Base-by-base conservation (phyloP, 208 protist genomes). In the Leptomonas pyrrhocoris region DNA sequence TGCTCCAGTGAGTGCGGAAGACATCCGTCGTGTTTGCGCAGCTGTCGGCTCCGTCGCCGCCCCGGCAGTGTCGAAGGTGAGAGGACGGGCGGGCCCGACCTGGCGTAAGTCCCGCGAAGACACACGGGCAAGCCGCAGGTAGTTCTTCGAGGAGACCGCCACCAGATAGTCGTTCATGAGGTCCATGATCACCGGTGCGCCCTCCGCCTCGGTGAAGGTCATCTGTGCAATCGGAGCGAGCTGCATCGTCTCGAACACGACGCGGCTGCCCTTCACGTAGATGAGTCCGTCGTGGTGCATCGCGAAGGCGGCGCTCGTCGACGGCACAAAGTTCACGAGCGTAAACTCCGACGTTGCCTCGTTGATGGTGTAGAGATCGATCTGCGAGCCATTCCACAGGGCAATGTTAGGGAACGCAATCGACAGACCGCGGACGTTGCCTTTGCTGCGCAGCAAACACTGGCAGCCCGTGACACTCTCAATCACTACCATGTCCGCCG, bases 81-180 rank as follows among this genome's bases (percentile, higher is more conserved):
- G 75, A 9, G 79, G 80, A 7, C 93, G 82, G 30, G 92, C 84
- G 2, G 90, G 84, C 23, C 93, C 91, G 16, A 93, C 54, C 31
- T 81, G 74, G 46, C 72, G 78, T 55, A 96, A 43, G 57, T 96
- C 93, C 43, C 84, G 83, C 34, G 85, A 54, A 18, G 73, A 83
- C 36, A 97, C 79, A 5, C 83, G 77, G 3, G 84, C 94, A 16
- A 97, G 73, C 0, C 85, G 83, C 60, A 98, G 76, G n/a, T 88
- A 80, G 63, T 93, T 91, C 66, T 85, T 88, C 34, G 80, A 88
- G 7, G 93, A 94, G 34, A 95, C 80, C 21, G 81, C 84, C 15
- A 92, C 90, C 15, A 98, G 74, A 72, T 89, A 95, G 71, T 97
- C 93, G 65, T 87, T 83, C 86, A 94, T 96, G 43, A 97, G 83